Base-by-base conservation (phyloP, 768 basidiomycete genomes). In the Leccinellum albellum region DNA sequence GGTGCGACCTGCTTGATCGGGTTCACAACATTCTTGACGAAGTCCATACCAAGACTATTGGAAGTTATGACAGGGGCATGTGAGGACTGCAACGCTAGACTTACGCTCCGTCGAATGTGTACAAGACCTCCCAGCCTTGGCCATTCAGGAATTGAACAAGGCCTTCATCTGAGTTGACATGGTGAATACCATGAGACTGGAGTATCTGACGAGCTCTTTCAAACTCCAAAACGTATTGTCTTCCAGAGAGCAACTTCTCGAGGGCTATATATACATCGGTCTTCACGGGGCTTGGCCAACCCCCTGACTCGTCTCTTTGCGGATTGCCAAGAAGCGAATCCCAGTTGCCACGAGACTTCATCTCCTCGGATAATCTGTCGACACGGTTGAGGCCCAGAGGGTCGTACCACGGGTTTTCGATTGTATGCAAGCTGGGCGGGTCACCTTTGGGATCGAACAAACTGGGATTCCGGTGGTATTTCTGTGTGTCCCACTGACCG, bases 391-490 rank as follows among this genome's bases (percentile, higher is more conserved):
- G 63, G 50, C 59, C 61, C 29, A 52, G 48, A 15, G 76, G 75
- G 52, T 79, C 79, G 44, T 77, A 80, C 64, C 73, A 76, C 8
- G 61, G 21, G 56, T 79, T 78, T 33, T 74, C 72, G 47, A 80
- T 73, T 7, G 68, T 58, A 53, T 62, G 70, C 23, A 77, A 61
- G 23, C 63, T 69, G 15, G 75, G 63, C 17, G 61, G 57, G 23
- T 46, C 50, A 10, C 61, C 61, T 6, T 56, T 58, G 9, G 56
- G 47, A 53, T 71, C 65, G n/a, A 66, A 67, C 21, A 69, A 57
- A 13, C 65, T 69, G n/a, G 70, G 58, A 4, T 64, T 62, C 17
- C 61, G 57, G 53, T 76, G 74, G 52, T 74, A 80, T 35, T 29
- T 59, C 5, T 72, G 56, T 2, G 69, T 67, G 8, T 72, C 65